Conservation (phyloP, 202 grass and related monocot species). For the Eragrostis tef region DNA sequence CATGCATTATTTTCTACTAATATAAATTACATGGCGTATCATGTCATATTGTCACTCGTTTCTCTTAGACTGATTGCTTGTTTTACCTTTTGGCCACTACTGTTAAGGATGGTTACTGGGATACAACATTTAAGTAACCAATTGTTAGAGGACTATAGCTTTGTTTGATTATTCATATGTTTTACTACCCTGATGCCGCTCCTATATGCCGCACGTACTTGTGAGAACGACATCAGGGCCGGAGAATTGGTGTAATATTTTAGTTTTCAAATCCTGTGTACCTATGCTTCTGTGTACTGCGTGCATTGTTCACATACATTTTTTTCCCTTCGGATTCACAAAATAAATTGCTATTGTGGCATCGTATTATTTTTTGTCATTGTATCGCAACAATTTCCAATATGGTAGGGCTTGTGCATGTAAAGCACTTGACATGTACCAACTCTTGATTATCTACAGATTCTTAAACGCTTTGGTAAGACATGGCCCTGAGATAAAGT, state of each 20-base stretch:
- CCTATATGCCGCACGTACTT: not conserved
- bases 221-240: too few relatives aligned
- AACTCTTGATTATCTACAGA: slow-evolving; percentile 31
- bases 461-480: slow-evolving; percentile 27
- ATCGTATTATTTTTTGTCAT: not conserved
- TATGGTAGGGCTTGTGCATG: not conserved
- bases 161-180: not conserved
- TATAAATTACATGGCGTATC: not conserved
- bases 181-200: not conserved
- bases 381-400: not conserved
- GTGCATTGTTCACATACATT: too few relatives aligned
- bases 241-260: too few relatives aligned
- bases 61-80: too few relatives aligned
- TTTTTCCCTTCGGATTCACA: too few relatives aligned
- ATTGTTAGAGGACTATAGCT: not conserved
- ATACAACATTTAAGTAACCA: not conserved
- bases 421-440: not conserved
- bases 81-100: not conserved
- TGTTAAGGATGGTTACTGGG: not conserved
- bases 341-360: too few relatives aligned
- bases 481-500: slow-evolving; percentile 3
- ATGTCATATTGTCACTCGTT: not conserved
- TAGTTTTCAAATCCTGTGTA: too few relatives aligned
- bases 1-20: not conserved
- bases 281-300: too few relatives aligned